Base-by-base conservation (phyloP, 2,329 filamentous ascomycete genomes). In the Fusarium sp. region DNA sequence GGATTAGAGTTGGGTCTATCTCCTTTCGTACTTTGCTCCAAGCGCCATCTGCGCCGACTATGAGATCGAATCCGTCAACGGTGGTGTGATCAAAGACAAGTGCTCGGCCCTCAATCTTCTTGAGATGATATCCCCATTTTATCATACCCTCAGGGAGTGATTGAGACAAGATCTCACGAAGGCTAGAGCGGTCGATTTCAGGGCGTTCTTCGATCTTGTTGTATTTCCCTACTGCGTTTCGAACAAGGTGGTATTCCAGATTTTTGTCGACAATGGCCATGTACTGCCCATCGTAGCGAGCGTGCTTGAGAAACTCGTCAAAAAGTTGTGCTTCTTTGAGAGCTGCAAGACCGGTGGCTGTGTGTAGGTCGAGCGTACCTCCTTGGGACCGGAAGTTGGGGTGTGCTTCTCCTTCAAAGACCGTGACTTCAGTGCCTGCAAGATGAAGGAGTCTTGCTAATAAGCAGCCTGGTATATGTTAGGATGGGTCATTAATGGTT, bases 341-440 rank as follows among this genome's bases (percentile, higher is more conserved):
- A 1, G 85, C 85, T 6, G 78, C 76, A 32, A 87, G 81, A 1
- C 86, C 86, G 2, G 82, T 83, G 4, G 76, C 65, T 0, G 80
- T 81, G 65, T 88, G 85, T 10, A 89, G 75, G 68, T 88, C 86
- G 4, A 89, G 80, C 6, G 78, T 83, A 10, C 86, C 85, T 32
- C 85, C 85, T 70, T 87, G 83, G 7, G 75, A 79, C 41, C 83
- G 79, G 54, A 80, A 81, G 61, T 82, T 68, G n/a, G 80, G 78
- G 5, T 79, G 78, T 9, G 75, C 54, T 27, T 85, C 83, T 45
- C 79, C 77, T 74, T 88, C 83, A 67, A 83, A 89, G 25, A 89
- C 75, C 8, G 79, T 83, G 61, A 81, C 80, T 6, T 82, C 73
- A 48, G 86, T 78, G 47, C 77, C 75, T 57, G 82, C 77, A n/a